Percentiles rank a stretch among this genome's conserved stretches.
Evolutionary conservation across 2,329 filamentous ascomycete genomes (phyloP).

Genomic region (Aphanoascus verrucosus): DNA sequence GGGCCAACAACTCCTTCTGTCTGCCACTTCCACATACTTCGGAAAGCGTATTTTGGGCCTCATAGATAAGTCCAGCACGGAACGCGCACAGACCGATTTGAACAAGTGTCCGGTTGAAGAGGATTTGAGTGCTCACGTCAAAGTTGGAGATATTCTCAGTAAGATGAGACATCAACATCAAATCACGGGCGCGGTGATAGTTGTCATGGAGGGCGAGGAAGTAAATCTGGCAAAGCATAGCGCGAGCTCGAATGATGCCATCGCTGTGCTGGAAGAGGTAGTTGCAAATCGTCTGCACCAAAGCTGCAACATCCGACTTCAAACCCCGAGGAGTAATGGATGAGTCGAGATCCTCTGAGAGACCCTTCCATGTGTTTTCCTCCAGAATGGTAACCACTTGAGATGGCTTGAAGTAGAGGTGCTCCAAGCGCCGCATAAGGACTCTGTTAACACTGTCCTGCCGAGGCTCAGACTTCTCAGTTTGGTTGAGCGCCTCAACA

Average conservation of each 20-base stretch:
- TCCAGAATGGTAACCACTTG: slow-evolving; percentile 90
- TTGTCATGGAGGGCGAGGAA: slow-evolving; percentile 95
- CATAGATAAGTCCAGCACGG: slow-evolving; percentile 91
- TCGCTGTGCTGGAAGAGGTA: slow-evolving; percentile 93
- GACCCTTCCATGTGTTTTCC: slow-evolving; percentile 81
- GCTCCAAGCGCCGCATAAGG: slow-evolving; percentile 86
- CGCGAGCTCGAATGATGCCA: slow-evolving; percentile 87
- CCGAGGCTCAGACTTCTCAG: slow-evolving; percentile 53
- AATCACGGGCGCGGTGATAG: slow-evolving; percentile 94
- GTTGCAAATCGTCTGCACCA: slow-evolving; percentile 81
- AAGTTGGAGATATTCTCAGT: slow-evolving; percentile 96
- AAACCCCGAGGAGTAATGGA: slow-evolving; percentile 64
- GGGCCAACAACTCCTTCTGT: slow-evolving; percentile 94
- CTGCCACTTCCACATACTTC: slow-evolving; percentile 96
- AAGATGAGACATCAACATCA: slow-evolving; percentile 99
- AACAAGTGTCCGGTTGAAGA: slow-evolving; percentile 96
- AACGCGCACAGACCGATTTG: slow-evolving; percentile 98
- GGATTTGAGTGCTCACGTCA: slow-evolving; percentile 91
- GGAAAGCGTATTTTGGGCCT: slow-evolving; percentile 93
- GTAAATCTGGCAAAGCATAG: slow-evolving; percentile 98
- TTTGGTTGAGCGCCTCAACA: slow-evolving; percentile 65
- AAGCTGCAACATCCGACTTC: slow-evolving; percentile 54
- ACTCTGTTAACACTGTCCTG: slow-evolving; percentile 88
- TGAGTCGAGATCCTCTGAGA: slow-evolving; percentile 61
- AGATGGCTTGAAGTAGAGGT: slow-evolving; percentile 97